Percentiles rank a stretch among this genome's conserved stretches.
phyloP scores from a whole-genome alignment of 2,329 filamentous ascomycete species.

The Xylaria sp. region DNA sequence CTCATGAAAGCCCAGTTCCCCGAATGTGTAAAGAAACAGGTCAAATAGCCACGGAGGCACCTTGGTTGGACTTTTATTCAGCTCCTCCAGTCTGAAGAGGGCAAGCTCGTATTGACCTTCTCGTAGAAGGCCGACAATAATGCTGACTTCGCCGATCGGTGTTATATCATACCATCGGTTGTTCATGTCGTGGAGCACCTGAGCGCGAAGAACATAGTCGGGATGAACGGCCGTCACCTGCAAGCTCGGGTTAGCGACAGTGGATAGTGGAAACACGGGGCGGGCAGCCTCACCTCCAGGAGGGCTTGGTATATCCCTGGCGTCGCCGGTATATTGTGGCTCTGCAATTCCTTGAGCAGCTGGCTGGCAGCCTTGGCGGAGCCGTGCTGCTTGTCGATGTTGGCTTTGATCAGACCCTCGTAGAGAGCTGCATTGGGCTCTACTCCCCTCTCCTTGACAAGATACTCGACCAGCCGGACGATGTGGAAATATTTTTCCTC shows the following conservation, averaged over 20 bases:
- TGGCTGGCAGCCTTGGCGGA: constrained; percentile 71
- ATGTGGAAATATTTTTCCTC: constrained; percentile 54
- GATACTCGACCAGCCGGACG: constrained; percentile 63
- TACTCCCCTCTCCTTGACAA: constrained; percentile 67
- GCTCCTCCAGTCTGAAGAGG: constrained; percentile 73
- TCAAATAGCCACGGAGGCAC: constrained; percentile 81
- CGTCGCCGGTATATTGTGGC: constrained; percentile 70
- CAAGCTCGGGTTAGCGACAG: constrained; percentile 23
- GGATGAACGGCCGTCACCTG: constrained; percentile 83
- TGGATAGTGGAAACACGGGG: constrained; percentile 16
- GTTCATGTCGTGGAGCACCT: constrained; percentile 79
- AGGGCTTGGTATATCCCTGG: constrained; percentile 76
- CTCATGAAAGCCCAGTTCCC: constrained; percentile 77
- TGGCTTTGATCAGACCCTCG: constrained; percentile 78
- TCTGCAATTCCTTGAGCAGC: constrained; percentile 79
- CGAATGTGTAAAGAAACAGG: constrained; percentile 78
- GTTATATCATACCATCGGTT: constrained; percentile 75
- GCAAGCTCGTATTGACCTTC: constrained; percentile 88
- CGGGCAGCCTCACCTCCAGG: constrained; percentile 39
- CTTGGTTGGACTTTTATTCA: constrained; percentile 66
- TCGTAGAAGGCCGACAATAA: constrained; percentile 79
- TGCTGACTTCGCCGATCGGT: constrained; percentile 70
- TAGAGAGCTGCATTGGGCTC: constrained; percentile 71
- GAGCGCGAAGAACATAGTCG: constrained; percentile 79
- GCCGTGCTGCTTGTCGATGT: constrained; percentile 71